Conservation (phyloP, 371 early-diverging fungal genomes). For the Rhizopus delemar region DNA sequence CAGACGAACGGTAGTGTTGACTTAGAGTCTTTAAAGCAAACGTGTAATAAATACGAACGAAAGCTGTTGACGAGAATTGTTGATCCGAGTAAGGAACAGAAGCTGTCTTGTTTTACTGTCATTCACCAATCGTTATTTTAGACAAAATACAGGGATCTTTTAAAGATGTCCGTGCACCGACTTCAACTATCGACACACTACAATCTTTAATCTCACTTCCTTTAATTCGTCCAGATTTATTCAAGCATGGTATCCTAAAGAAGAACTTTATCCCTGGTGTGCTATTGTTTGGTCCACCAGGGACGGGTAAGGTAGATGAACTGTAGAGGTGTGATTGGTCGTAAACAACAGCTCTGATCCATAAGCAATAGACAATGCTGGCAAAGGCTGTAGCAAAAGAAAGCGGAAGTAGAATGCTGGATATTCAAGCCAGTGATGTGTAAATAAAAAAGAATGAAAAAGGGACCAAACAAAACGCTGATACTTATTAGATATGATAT, state of each 20-base stretch:
- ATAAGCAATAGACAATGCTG: slow-evolving; percentile 75
- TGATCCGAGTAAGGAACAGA: slow-evolving; percentile 55
- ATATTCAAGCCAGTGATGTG: slow-evolving; percentile 93
- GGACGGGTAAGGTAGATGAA: slow-evolving; percentile 78
- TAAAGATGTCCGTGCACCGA: slow-evolving; percentile 59
- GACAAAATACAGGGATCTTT: slow-evolving; percentile 66
- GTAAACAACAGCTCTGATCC: not conserved
- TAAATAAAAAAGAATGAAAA: slow-evolving; percentile 26
- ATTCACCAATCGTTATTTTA: slow-evolving; percentile 9
- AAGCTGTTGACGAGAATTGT: slow-evolving; percentile 63
- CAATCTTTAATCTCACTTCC: slow-evolving; percentile 88
- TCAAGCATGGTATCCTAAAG: slow-evolving; percentile 74
- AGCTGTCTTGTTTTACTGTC: not conserved
- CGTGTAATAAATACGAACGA: slow-evolving; percentile 57
- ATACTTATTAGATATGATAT: slow-evolving; percentile 69
- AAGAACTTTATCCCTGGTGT: slow-evolving; percentile 81
- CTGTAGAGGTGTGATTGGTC: not conserved
- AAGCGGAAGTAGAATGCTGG: slow-evolving; percentile 90
- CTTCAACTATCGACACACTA: slow-evolving; percentile 74
- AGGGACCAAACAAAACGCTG: not conserved
- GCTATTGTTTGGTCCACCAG: slow-evolving; percentile 96
- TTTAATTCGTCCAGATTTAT: slow-evolving; percentile 78
- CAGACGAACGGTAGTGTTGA: slow-evolving; percentile 20
- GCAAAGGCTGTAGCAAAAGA: slow-evolving; percentile 97
- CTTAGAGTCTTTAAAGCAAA: slow-evolving; percentile 28